Evolutionary conservation across 2,329 filamentous ascomycete species (phyloP), one percentile per base, ranked within the genome.

Genomic region (Zasmidium angulare): DNA sequence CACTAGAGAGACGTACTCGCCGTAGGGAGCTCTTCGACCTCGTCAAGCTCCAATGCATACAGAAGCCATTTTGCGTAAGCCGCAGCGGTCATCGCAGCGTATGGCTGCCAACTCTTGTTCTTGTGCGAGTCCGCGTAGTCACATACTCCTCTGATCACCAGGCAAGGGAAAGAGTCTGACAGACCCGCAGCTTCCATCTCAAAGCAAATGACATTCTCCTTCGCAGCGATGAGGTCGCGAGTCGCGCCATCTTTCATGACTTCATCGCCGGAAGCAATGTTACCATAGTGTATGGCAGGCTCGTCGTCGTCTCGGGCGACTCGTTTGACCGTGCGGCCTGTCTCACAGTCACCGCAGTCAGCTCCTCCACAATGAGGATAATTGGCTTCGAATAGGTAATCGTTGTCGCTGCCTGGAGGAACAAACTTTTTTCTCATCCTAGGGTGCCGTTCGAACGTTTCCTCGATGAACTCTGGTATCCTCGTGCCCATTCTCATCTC

Each of bases 111-210:
- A 2, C 22, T 14, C 3, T 68, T 52, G 50, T 65, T 61, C 55
- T 67, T 69, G 55, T 69, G 67, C 20, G 63, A 64, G 48, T 69
- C 67, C 1, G 67, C 58, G 22, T 69, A 68, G 50, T 68, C 66
- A 19, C 57, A 69, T 11, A 68, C 61, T 2, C 67, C 66, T 0
- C 66, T 53, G n/a, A 69, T 62, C 14, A 69, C 60, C 2, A 69
- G 40, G 47, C 59, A 67, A 7, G 54, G 58, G 47, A 67, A 63
- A 14, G 53, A 56, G 51, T 67, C 53, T 58, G 63, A 64, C 17
- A 68, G 29, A 3, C 60, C 65, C 11, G 67, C 67, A 6, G 67
- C 66, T 21, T 69, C 65, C 68, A 68, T 69, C 59, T 69, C 68
- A 48, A 69, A 67, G 48, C 64, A 65, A 3, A 70, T 29, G 2